These are phyloP conservation scores for Neoarthrinium moseri DNA, from an alignment of 2,329 filamentous ascomycete genomes.

Conservation along the genomic window DNA sequence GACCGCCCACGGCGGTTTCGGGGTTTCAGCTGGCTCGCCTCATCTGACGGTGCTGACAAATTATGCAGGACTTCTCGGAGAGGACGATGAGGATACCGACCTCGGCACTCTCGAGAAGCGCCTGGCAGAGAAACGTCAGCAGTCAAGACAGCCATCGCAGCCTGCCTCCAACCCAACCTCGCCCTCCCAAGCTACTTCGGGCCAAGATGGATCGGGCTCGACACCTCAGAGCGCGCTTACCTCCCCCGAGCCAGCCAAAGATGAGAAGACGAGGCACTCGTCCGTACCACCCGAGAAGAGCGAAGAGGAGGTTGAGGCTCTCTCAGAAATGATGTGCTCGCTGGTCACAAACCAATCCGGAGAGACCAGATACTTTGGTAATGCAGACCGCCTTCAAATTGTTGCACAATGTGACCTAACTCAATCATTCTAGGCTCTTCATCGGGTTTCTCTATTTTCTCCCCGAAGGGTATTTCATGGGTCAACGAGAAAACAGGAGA, in stretches of 20 bases:
- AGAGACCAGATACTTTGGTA: conserved; percentile 94
- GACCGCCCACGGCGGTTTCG: not conserved
- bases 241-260: conserved; percentile 48
- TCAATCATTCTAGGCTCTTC: conserved; percentile 67
- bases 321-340: conserved; percentile 99
- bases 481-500: conserved; percentile 98
- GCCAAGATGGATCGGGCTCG: conserved; percentile 39
- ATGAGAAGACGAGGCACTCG: conserved; percentile 35
- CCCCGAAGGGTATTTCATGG: conserved; percentile 96
- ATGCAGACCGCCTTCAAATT: not conserved
- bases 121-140: conserved; percentile 55
- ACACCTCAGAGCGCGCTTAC: conserved; percentile 54
- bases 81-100: conserved; percentile 86
- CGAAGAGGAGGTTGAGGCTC: conserved; percentile 72
- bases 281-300: conserved; percentile 43
- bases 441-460: conserved; percentile 98
- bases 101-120: conserved; percentile 84
- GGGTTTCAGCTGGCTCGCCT: not conserved
- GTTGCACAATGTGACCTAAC: not conserved
- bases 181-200: conserved; percentile 45
- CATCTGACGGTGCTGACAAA: conserved; percentile 20
- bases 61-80: conserved; percentile 67
- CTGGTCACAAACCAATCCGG: conserved; percentile 92
- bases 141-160: conserved; percentile 49
- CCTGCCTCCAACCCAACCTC: conserved; percentile 50